Base-by-base conservation (phyloP, 176 grass and related monocot species). In the Chrysopogon serrulatus region DNA sequence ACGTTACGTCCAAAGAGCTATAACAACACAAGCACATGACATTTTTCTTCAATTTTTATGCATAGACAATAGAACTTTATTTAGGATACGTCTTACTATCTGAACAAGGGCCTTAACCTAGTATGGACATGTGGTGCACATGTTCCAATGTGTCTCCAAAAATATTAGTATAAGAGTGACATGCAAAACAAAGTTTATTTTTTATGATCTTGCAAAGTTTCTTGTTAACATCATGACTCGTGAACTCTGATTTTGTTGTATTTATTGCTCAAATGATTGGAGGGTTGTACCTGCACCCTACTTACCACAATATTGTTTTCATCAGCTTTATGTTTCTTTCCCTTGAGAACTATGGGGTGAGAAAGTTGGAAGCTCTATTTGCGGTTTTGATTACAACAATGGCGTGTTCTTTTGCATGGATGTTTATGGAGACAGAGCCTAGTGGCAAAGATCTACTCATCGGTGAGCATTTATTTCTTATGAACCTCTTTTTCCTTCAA, bases 301-400 rank as follows among this genome's bases (percentile, higher is more conserved):
- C 79, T 76, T 66, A 81, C 82, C 18, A 8, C 36, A 65, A 30
- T 76, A n/a, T n/a, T 81, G 3, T 65, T 82, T 79, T 76, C 88
- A 78, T 63, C 89, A 98, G 96, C 88, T 98, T 98, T 56, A 85
- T 95, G 66, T 95, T 98, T 71, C 92, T 98, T 65, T 98, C 88
- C 36, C 80, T 98, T 1, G 96, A 98, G 83, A 98, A 95, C 71
- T 95, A 98, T 39, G 96, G 92, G 18, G 89, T 98, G 67, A 98
- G 93, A 44, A 98, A 98, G 84, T 79, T 98, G 49, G 96, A 98
- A 87, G 96, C 82, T 54, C 65, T 93, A 23, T 98, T 94, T 94
- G 96, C 91, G 9, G 42, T 98, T 66, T 63, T 98, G 43, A 92
- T 98, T 73, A 88, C 93, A 78, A 92, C 90, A 78, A 95, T 98